A percentile compares a stretch with the other conserved stretches of the same genome.
phyloP scores from a whole-genome alignment of 2,329 filamentous ascomycete species.

The Diplodia mutila region DNA sequence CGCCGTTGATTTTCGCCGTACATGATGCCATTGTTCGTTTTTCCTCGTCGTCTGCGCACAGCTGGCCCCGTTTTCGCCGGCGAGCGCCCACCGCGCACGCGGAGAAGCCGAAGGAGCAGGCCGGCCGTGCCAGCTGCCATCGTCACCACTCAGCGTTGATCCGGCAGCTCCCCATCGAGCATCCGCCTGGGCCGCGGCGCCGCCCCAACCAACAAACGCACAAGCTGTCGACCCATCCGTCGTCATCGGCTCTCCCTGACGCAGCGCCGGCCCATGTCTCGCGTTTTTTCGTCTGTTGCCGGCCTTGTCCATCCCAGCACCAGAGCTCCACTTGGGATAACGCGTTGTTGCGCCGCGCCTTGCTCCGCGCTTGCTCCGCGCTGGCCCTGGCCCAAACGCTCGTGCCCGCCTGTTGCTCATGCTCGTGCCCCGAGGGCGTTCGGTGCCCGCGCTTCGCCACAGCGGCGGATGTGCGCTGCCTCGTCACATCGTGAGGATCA shows the following conservation, averaged over 20 bases:
- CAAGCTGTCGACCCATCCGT: slow-evolving; percentile 2
- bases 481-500: slow-evolving; percentile 24
- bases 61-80: neutral
- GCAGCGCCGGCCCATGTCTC: neutral
- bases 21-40: neutral
- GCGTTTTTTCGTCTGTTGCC: neutral
- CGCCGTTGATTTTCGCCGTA: neutral
- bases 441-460: slow-evolving; percentile 19
- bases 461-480: slow-evolving; percentile 16
- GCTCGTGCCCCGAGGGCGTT: neutral
- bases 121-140: neutral
- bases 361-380: slow-evolving; percentile 18
- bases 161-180: slow-evolving; percentile 12
- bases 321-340: slow-evolving; percentile 13
- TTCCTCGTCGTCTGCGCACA: neutral
- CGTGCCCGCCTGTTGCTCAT: neutral
- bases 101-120: neutral
- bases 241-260: slow-evolving; percentile 6
- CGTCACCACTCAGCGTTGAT: slow-evolving; percentile 7
- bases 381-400: neutral
- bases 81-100: neutral
- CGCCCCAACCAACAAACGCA: slow-evolving; percentile 2
- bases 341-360: slow-evolving; percentile 9
- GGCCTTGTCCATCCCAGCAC: slow-evolving; percentile 8
- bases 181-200: slow-evolving; percentile 14